These are phyloP conservation scores for Cercospora sp. DNA, from an alignment of 2,329 filamentous ascomycete genomes.

Conservation along the genomic window DNA sequence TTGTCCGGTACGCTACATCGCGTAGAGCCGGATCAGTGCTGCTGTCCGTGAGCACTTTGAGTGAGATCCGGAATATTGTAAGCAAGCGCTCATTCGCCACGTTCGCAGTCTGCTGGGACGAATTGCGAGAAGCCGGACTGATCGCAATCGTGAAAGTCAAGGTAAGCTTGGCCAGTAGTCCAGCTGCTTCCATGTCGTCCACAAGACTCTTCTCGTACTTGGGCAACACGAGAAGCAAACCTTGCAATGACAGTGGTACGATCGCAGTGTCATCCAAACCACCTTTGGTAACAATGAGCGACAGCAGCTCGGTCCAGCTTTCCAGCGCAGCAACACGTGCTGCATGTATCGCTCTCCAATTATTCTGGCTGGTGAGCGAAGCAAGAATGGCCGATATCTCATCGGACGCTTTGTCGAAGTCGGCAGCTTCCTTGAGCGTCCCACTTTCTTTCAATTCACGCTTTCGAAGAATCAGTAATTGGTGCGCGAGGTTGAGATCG, in stretches of 20 bases:
- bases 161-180: constrained; percentile 75
- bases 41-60: constrained; percentile 75
- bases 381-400: constrained; percentile 63
- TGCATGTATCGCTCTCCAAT: constrained; percentile 56
- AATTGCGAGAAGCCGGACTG: constrained; percentile 53
- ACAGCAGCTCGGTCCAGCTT: constrained; percentile 81
- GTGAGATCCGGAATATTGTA: constrained; percentile 83
- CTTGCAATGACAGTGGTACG: constrained; percentile 81
- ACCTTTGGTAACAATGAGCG: constrained; percentile 79
- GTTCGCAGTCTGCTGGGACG: constrained; percentile 48
- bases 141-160: constrained; percentile 71
- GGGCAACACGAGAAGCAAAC: constrained; percentile 81
- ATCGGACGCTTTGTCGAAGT: constrained; percentile 50
- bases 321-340: constrained; percentile 68
- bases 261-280: constrained; percentile 76
- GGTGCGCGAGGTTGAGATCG: constrained; percentile 68
- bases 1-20: constrained; percentile 86
- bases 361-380: constrained; percentile 64
- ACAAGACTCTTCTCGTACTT: constrained; percentile 77
- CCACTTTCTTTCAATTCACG: constrained; percentile 58
- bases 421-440: constrained; percentile 33
- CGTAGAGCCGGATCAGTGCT: constrained; percentile 70
- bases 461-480: constrained; percentile 70
- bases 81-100: constrained; percentile 80
- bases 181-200: constrained; percentile 67